Evolutionary conservation across 1,139 yeast genomes (phyloP).

Genomic region (Spencermartinsiella ligniputridi): DNA sequence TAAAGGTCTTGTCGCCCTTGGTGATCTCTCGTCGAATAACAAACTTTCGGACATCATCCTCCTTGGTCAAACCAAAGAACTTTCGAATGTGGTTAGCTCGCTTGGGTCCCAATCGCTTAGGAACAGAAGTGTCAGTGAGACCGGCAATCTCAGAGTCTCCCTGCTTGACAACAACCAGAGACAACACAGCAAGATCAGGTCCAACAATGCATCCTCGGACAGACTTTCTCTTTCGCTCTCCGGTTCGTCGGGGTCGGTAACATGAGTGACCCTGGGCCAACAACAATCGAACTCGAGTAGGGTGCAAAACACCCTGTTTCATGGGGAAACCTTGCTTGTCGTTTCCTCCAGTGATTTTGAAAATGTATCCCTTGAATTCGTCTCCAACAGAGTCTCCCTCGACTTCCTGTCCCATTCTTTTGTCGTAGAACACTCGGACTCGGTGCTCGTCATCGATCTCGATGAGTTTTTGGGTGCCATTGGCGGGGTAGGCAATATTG

Average conservation of each 20-base stretch:
- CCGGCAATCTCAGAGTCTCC: conserved; percentile 96
- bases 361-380: conserved; percentile 98
- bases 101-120: conserved; percentile 99
- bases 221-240: conserved; percentile 99
- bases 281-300: conserved; percentile 98
- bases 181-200: conserved; percentile 92
- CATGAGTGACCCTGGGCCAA: conserved; percentile 94
- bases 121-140: conserved; percentile 88
- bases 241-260: conserved; percentile 99
- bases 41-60: conserved; percentile 91
- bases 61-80: conserved; percentile 98
- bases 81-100: conserved; percentile 99
- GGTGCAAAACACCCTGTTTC: conserved; percentile 99
- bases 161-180: conserved; percentile 92
- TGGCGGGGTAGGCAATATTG: conserved; percentile 99
- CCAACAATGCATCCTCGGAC: conserved; percentile 99
- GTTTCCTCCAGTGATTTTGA: conserved; percentile 99
- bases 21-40: conserved; percentile 98
- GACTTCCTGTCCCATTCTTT: conserved; percentile 99
- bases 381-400: conserved; percentile 98
- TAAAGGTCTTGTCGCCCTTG: conserved; percentile 98
- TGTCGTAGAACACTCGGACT: conserved; percentile 97
- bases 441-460: conserved; percentile 99
- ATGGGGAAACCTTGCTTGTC: conserved; percentile 99
- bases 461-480: conserved; percentile 98